Evolutionary conservation across 257 asterid species (phyloP).

Genomic region (Leonotis leonurus): DNA sequence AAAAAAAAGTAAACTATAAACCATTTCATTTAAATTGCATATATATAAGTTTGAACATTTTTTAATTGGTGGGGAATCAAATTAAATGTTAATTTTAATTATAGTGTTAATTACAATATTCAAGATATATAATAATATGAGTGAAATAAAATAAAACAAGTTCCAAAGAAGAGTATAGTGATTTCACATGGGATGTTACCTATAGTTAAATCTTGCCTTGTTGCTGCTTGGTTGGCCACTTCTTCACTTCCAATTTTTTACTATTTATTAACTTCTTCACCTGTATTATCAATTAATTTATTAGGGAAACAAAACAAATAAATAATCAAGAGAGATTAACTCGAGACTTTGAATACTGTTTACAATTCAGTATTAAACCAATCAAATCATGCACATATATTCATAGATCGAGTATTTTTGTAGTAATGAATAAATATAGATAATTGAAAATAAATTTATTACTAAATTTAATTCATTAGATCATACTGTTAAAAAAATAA

Average conservation of each 20-base stretch:
- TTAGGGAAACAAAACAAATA: background rate
- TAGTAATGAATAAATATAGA: too few species aligned
- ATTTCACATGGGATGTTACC: conserved; percentile 40
- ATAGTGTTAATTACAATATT: background rate
- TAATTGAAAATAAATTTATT: too few species aligned
- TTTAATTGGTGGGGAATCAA: background rate
- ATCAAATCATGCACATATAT: background rate
- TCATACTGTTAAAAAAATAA: too few species aligned
- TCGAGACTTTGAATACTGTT: background rate
- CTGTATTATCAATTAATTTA: background rate
- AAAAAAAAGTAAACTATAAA: too few species aligned
- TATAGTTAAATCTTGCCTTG: conserved; percentile 22
- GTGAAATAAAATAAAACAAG: conserved; percentile 15
- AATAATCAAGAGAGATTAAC: background rate
- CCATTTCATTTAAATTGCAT: too few species aligned
- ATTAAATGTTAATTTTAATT: background rate
- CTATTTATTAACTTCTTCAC: background rate
- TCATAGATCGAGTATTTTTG: background rate
- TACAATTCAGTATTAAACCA: background rate
- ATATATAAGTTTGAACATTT: background rate
- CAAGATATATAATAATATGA: background rate
- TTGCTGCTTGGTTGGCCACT: conserved; percentile 26
- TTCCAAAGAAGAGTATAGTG: conserved; percentile 24
- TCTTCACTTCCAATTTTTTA: conserved; percentile 8
- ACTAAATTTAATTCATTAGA: too few species aligned